A percentile compares a stretch with the other conserved stretches of the same genome.
Evolutionary conservation across 495 filamentous ascomycete genomes (phyloP).

Genomic region (Daldinia concentrica): DNA sequence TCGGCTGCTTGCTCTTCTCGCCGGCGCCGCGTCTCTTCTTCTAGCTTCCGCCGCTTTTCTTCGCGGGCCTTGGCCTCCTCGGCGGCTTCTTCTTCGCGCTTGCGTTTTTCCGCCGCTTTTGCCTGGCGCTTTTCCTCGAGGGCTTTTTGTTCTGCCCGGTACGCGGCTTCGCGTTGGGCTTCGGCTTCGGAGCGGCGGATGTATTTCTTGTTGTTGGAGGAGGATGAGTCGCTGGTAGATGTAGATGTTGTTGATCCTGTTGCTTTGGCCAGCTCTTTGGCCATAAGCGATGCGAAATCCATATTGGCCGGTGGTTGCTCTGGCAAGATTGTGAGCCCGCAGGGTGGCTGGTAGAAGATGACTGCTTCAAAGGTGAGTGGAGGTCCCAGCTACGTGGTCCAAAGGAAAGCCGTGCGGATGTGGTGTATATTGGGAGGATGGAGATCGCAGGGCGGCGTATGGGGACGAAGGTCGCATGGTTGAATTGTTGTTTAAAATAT

Average conservation of each 20-base stretch:
- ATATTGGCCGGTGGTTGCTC: slow-evolving; percentile 56
- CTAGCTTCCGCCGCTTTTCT: slow-evolving; percentile 80
- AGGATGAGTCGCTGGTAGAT: slow-evolving; percentile 32
- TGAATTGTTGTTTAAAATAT: neutral
- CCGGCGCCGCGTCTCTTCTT: slow-evolving; percentile 75
- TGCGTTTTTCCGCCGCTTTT: slow-evolving; percentile 77
- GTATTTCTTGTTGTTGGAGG: slow-evolving; percentile 70
- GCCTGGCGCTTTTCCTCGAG: slow-evolving; percentile 74
- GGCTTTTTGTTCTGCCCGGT: slow-evolving; percentile 78
- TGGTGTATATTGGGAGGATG: neutral
- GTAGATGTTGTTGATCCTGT: slow-evolving; percentile 50
- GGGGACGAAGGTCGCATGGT: neutral
- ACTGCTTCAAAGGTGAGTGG: neutral
- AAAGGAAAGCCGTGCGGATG: neutral
- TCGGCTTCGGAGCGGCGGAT: slow-evolving; percentile 87
- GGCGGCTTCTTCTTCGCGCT: slow-evolving; percentile 87
- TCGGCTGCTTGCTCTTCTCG: slow-evolving; percentile 77
- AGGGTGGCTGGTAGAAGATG: neutral
- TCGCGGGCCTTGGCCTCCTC: slow-evolving; percentile 72
- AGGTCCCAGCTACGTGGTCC: slow-evolving; percentile 4
- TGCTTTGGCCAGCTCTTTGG: slow-evolving; percentile 84
- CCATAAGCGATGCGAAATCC: slow-evolving; percentile 95
- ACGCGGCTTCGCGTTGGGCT: slow-evolving; percentile 80
- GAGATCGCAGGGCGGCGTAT: neutral
- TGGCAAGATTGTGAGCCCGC: neutral